A percentile compares a stretch with the other conserved stretches of the same genome.
Conservation (phyloP, 1,284 basidiomycete genomes). For the Gomphus sp. region DNA sequence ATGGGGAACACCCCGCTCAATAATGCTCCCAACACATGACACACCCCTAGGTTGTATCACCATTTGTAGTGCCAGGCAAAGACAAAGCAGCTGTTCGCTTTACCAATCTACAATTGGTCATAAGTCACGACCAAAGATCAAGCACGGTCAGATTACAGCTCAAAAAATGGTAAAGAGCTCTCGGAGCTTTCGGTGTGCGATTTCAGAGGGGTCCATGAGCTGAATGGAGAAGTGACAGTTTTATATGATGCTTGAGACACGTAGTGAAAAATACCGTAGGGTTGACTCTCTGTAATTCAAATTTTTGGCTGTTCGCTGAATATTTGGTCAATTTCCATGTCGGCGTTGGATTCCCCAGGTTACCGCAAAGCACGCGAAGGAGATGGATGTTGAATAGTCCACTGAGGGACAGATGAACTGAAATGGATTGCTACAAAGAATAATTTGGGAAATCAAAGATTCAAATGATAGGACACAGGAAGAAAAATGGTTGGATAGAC, state of each 20-base stretch:
- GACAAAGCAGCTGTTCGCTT: not conserved
- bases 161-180: too few species aligned
- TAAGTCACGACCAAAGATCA: not conserved
- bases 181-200: too few species aligned
- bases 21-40: not conserved
- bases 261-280: conserved; percentile 52
- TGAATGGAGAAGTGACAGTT: too few species aligned
- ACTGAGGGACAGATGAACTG: conserved; percentile 39
- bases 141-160: too few species aligned
- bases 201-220: too few species aligned
- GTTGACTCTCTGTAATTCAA: conserved; percentile 24
- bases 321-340: conserved; percentile 33
- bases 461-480: conserved; percentile 58
- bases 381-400: conserved; percentile 19
- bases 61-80: not conserved
- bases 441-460: conserved; percentile 43
- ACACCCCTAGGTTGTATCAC: not conserved
- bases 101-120: not conserved
- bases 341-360: not conserved
- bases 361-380: conserved; percentile 12
- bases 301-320: conserved; percentile 12
- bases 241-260: too few species aligned
- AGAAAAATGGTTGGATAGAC: conserved; percentile 57
- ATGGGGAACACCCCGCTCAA: too few species aligned
- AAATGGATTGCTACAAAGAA: conserved; percentile 47